phyloP scores from a whole-genome alignment of 2,329 filamentous ascomycete genomes.

The Simplicillium sp. region DNA sequence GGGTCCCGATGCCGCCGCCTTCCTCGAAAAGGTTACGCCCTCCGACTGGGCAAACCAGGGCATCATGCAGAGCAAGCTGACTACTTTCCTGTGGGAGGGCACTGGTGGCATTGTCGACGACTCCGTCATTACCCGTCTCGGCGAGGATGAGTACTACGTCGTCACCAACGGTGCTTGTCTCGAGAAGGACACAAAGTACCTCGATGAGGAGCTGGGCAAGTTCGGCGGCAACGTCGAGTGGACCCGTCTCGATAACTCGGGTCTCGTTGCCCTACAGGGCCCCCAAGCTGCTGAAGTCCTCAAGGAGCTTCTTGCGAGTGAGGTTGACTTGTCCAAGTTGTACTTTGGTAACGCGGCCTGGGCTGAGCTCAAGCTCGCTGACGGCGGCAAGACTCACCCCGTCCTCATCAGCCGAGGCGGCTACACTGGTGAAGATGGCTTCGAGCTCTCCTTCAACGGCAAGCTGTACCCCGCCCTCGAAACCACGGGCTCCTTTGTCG shows the following conservation, averaged over 20 bases:
- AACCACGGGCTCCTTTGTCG: conserved; percentile 45
- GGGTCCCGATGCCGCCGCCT: conserved; percentile 69
- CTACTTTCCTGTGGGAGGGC: conserved; percentile 67
- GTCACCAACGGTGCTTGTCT: conserved; percentile 92
- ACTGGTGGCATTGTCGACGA: conserved; percentile 94
- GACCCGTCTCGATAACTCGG: conserved; percentile 61
- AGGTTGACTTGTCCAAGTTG: conserved; percentile 52
- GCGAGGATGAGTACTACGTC: conserved; percentile 70
- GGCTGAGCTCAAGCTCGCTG: conserved; percentile 53
- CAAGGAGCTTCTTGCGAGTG: conserved; percentile 45
- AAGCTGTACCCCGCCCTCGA: conserved; percentile 28
- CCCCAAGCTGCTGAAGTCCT: conserved; percentile 67
- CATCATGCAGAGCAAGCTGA: conserved; percentile 67
- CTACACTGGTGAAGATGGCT: conserved; percentile 97
- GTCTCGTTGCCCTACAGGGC: conserved; percentile 83
- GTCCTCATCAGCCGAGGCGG: conserved; percentile 74
- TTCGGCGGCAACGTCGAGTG: conserved; percentile 50
- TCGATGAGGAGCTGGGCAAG: conserved; percentile 57
- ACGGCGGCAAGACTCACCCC: conserved; percentile 29
- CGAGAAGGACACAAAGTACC: conserved; percentile 76
- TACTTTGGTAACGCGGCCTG: conserved; percentile 73
- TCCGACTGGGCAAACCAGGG: conserved; percentile 56
- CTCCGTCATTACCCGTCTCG: conserved; percentile 78
- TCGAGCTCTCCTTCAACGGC: conserved; percentile 75
- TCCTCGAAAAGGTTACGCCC: conserved; percentile 79